Evolutionary conservation across 306 rosid genomes (phyloP), one percentile per base, ranked within the genome.

Genomic region (Medicago ruthenica): DNA sequence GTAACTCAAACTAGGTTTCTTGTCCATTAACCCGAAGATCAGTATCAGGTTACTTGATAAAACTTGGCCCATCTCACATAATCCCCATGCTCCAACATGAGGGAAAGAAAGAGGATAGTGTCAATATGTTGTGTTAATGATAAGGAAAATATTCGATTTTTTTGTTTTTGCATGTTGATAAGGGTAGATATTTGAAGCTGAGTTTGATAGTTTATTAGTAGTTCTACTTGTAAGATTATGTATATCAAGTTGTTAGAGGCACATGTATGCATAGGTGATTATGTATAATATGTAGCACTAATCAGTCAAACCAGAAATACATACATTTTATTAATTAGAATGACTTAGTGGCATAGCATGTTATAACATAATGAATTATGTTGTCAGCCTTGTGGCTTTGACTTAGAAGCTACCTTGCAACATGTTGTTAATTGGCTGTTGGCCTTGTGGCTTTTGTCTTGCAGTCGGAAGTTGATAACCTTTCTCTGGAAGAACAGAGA

Each of bases 401-500:
- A 36, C 18, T 27, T 75, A 55, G 67, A 70, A 62, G 14, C 9
- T 51, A 70, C 67, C 55, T 71, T 17, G 17, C 11, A 16, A 36
- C 74, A 62, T 76, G 24, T 36, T 59, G 71, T 58, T 66, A 69
- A 77, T 86, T 66, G 76, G 80, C 50, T 55, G 81, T 53, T 57
- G 67, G 41, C 68, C 73, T 58, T 70, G 70, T 74, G 79, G 71
- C 65, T 80, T 80, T 77, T 87, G 27, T 85, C 76, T 73, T 95
- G 91, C 96, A 96, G 99, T 91, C 72, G 37, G 99, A 96, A 76
- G 91, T 92, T 81, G 93, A 89, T 73, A 87, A 77, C 66, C 90
- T 96, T 79, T 74, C 96, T 76, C 70, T 82, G 80, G 92, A 90
- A 84, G 99, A 96, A 85, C 87, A 78, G 74, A 75, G 81, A 66